Conservation (phyloP, 768 basidiomycete genomes). For the Boletus rubescentipes region DNA sequence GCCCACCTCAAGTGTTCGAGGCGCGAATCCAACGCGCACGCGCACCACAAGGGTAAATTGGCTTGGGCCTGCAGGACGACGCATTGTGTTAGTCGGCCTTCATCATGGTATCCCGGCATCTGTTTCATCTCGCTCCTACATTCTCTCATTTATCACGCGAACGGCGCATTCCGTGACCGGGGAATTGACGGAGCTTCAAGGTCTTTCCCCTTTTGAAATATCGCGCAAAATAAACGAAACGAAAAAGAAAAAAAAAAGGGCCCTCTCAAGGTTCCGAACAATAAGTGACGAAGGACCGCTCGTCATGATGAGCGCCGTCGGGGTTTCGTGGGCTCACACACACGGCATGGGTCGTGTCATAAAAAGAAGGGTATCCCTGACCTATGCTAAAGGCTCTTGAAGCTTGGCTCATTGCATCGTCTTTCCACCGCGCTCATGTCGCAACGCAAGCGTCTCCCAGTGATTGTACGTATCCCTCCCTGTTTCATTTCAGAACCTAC, state of each 20-base stretch:
- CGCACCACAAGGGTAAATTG: background rate
- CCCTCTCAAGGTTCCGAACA: conserved; percentile 9
- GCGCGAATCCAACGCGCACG: conserved; percentile 18
- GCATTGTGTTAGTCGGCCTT: conserved; percentile 16
- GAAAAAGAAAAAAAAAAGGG: background rate
- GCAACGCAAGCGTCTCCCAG: conserved; percentile 17
- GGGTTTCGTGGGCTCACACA: conserved; percentile 17
- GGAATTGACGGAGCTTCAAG: background rate
- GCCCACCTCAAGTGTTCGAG: background rate
- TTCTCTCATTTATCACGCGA: background rate
- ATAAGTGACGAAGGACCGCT: background rate
- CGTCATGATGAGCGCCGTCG: conserved; percentile 20
- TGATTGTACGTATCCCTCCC: conserved; percentile 12
- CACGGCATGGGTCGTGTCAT: conserved; percentile 8
- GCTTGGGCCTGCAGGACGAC: conserved; percentile 25
- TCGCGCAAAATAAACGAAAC: background rate
- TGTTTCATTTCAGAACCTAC: conserved; percentile 1
- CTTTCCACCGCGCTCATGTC: conserved; percentile 24
- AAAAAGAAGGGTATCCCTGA: conserved; percentile 19
- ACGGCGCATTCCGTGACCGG: conserved; percentile 17
- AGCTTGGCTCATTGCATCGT: conserved; percentile 8
- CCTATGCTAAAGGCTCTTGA: conserved; percentile 3
- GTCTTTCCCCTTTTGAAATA: conserved; percentile 7
- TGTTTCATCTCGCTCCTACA: conserved; percentile 20
- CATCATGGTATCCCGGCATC: conserved; percentile 7